Evolutionary conservation across 306 rosid species (phyloP).

Genomic region (Cotoneaster glaucophyllus): DNA sequence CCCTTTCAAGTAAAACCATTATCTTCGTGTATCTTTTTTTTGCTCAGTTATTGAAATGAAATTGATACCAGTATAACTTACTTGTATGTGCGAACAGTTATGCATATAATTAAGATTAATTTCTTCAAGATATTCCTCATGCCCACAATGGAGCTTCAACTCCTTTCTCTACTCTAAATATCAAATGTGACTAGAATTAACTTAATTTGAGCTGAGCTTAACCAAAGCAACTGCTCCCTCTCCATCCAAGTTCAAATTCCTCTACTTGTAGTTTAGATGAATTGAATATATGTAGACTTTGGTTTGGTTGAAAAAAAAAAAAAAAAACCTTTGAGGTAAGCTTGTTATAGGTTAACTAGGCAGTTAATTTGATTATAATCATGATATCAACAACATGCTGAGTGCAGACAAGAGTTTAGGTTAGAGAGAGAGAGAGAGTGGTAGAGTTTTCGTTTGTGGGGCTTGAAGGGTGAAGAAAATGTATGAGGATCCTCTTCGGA

Average conservation of each 20-base stretch:
- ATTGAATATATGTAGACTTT: background rate
- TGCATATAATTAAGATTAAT: background rate
- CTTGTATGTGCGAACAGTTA: background rate
- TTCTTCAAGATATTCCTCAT: background rate
- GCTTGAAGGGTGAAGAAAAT: slow-evolving; percentile 30
- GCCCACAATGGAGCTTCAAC: background rate
- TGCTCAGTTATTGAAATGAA: background rate
- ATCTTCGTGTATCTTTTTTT: background rate
- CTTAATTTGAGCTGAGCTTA: background rate
- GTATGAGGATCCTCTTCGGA: no score
- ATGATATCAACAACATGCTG: background rate
- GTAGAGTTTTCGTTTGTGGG: slow-evolving; percentile 6
- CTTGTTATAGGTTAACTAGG: background rate
- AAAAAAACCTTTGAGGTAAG: background rate
- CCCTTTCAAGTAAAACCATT: background rate
- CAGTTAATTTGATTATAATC: background rate
- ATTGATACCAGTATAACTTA: background rate
- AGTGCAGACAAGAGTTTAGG: background rate
- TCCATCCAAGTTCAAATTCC: background rate
- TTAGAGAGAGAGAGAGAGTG: background rate
- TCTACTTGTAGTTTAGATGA: background rate
- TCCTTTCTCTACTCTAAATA: background rate
- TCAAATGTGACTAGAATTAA: background rate
- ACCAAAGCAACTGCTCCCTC: background rate
- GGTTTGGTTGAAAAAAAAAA: background rate